These are phyloP conservation scores for Tuber aestivum DNA, from an alignment of 495 filamentous ascomycete genomes.

Conservation along the genomic window DNA sequence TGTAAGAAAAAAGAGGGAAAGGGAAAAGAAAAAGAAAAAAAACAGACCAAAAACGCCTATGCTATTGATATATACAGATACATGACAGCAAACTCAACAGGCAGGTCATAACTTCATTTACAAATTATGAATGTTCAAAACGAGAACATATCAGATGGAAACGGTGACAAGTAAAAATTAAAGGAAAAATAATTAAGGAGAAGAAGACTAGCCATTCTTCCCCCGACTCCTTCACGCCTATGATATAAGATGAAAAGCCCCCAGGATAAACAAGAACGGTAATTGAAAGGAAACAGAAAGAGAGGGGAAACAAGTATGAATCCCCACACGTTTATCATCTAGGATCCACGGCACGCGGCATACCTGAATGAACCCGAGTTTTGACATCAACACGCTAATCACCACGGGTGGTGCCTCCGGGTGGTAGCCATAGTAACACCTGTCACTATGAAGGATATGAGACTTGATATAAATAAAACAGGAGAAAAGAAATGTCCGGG, in stretches of 20 bases:
- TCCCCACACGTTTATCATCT: neutral
- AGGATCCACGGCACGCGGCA: neutral
- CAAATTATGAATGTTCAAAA: neutral
- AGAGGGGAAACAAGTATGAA: neutral
- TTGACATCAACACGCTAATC: neutral
- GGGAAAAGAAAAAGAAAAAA: neutral
- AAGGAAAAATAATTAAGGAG: neutral
- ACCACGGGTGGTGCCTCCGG: neutral
- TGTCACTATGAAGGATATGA: neutral
- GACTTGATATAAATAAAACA: neutral
- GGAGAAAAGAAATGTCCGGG: neutral
- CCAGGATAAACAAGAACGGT: neutral
- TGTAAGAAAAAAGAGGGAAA: neutral
- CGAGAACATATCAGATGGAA: neutral
- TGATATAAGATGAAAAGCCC: neutral
- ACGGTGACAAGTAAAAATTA: neutral
- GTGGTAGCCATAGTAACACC: neutral
- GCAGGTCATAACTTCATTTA: constrained; percentile 2
- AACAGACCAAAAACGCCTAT: neutral
- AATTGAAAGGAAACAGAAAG: neutral
- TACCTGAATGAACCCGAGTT: neutral
- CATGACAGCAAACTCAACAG: neutral
- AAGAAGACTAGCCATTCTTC: neutral
- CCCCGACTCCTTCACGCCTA: neutral
- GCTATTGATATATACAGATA: neutral